Base-by-base conservation (phyloP, 257 asterid species). In the Solanum sejunctum region DNA sequence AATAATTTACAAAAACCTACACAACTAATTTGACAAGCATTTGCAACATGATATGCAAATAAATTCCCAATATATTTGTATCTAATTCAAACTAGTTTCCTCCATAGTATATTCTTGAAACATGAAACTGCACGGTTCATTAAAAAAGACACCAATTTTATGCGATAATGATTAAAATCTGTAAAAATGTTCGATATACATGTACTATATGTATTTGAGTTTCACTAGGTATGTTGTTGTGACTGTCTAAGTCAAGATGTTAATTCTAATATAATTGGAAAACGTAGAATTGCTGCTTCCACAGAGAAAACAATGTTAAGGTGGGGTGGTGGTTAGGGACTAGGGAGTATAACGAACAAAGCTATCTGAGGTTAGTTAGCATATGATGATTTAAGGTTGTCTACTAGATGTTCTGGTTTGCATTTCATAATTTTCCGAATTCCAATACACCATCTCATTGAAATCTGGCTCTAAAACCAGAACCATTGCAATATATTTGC, bases 381-480 rank as follows among this genome's bases (percentile, higher is more conserved):
- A 57, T 7, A 17, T 18, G 60, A 55, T 55, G n/a, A 55, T 6
- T 55, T 36, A 36, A 55, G 18, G 60, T 21, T 18, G 78, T 70
- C 78, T 39, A 39, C 52, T 18, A 39, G 1, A 36, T 39, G 26
- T 69, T 39, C 17, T 41, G 28, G 54, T 70, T 70, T 70, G 55
- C 17, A 41, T 41, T 45, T 41, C 55, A 70, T 70, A 41, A 41
- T 26, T 78, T 78, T 58, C 64, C 55, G 72, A 51, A 55, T 56
- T 69, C 66, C 85, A 86, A 80, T 85, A 78, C 82, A 83, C 84
- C 81, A 58, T 36, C 75, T 67, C 64, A 58, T 85, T 17, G 54
- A 39, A 87, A 52, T 78, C 45, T 78, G 83, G 47, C 64, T 26
- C 64, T 26, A 15, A 70, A 52, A 56, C 64, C 82, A 78, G 47